These are phyloP conservation scores for Debaryomyces subglobosus DNA, from an alignment of 1,139 yeast genomes.

Conservation along the genomic window DNA sequence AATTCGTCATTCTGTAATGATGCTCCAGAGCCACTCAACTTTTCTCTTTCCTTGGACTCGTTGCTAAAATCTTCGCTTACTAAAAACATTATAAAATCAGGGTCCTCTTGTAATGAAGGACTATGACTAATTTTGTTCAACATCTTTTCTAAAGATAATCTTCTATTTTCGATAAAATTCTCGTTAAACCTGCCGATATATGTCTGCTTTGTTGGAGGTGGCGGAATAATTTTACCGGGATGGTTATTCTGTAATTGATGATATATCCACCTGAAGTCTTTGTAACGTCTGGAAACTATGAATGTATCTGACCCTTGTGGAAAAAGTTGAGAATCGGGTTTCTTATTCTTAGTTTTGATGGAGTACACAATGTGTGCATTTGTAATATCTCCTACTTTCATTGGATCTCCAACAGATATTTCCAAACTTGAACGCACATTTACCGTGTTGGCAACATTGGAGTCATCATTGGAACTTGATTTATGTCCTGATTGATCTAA, in stretches of 20 bases:
- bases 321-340: conserved; percentile 23
- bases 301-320: conserved; percentile 36
- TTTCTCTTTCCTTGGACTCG: conserved; percentile 68
- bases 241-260: conserved; percentile 84
- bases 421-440: conserved; percentile 40
- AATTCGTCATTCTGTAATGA: conserved; percentile 46
- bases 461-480: conserved; percentile 7
- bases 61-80: conserved; percentile 69
- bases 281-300: conserved; percentile 73
- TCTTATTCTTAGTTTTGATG: conserved; percentile 59
- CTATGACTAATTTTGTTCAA: conserved; percentile 64
- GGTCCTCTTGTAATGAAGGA: conserved; percentile 63
- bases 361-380: conserved; percentile 88
- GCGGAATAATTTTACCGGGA: conserved; percentile 91
- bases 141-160: conserved; percentile 90
- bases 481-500: background rate
- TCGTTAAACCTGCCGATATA: conserved; percentile 83
- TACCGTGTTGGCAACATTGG: background rate
- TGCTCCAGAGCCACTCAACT: conserved; percentile 56
- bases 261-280: conserved; percentile 86
- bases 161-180: conserved; percentile 82
- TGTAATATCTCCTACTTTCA: conserved; percentile 88
- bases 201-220: conserved; percentile 95
- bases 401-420: conserved; percentile 86
- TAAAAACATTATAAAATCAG: conserved; percentile 77